These are phyloP conservation scores for Trichoderma atroviride DNA, from an alignment of 2,329 filamentous ascomycete genomes.

Conservation along the genomic window DNA sequence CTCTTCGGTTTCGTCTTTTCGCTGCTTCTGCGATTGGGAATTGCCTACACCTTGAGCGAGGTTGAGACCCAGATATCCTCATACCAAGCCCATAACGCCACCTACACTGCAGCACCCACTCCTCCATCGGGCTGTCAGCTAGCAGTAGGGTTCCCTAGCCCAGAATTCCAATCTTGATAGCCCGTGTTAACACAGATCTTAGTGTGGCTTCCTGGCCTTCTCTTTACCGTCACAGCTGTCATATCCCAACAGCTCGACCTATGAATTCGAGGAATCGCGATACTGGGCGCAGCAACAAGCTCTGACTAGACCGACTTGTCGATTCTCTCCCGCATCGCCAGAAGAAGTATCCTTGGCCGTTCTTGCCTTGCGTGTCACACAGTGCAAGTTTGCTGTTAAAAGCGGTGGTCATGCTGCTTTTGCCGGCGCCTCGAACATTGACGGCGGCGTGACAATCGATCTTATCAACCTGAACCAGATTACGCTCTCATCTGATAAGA, in stretches of 20 bases:
- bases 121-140: conserved; percentile 15
- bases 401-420: conserved; percentile 51
- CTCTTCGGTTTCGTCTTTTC: neutral
- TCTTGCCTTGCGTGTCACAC: conserved; percentile 32
- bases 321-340: conserved; percentile 33
- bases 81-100: conserved; percentile 20
- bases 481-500: conserved; percentile 36
- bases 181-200: neutral
- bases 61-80: conserved; percentile 29
- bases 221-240: conserved; percentile 26
- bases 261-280: conserved; percentile 30
- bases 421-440: conserved; percentile 43
- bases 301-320: conserved; percentile 30
- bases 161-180: conserved; percentile 3
- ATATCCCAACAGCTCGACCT: conserved; percentile 28
- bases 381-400: conserved; percentile 42
- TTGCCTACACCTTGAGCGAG: conserved; percentile 13
- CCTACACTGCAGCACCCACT: neutral
- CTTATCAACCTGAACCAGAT: conserved; percentile 42
- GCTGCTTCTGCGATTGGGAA: neutral
- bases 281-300: conserved; percentile 35
- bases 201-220: conserved; percentile 33
- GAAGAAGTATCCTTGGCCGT: conserved; percentile 36
- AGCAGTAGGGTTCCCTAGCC: conserved; percentile 12
- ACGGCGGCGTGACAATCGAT: conserved; percentile 42